Percentiles rank a stretch among this genome's conserved stretches.
These are phyloP conservation scores for Ustulina deusta DNA, from an alignment of 2,329 filamentous ascomycete species.

Conservation along the genomic window DNA sequence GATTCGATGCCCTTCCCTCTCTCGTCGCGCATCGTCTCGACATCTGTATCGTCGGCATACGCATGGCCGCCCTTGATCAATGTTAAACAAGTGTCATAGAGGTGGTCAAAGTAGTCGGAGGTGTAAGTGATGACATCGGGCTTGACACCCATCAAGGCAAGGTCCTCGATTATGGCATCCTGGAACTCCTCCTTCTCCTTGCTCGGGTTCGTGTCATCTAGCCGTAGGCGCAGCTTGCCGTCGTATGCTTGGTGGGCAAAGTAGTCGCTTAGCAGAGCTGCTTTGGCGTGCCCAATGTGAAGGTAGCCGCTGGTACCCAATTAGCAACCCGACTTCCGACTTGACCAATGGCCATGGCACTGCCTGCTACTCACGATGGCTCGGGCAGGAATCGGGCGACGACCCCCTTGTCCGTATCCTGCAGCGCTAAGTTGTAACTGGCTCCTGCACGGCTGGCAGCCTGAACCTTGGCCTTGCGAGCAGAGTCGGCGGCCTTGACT, in stretches of 20 bases:
- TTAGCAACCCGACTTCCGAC: constrained; percentile 21
- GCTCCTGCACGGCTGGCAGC: constrained; percentile 80
- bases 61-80: constrained; percentile 89
- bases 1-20: constrained; percentile 87
- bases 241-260: constrained; percentile 95
- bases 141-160: constrained; percentile 90
- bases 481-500: constrained; percentile 76
- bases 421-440: constrained; percentile 89
- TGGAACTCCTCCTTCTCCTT: constrained; percentile 98
- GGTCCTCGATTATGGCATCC: constrained; percentile 91
- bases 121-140: constrained; percentile 90
- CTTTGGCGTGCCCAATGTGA: constrained; percentile 96
- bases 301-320: constrained; percentile 74
- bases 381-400: constrained; percentile 94
- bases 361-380: constrained; percentile 76
- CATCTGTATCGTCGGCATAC: constrained; percentile 94
- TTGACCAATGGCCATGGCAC: not conserved
- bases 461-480: constrained; percentile 75
- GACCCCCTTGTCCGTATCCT: constrained; percentile 87
- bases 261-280: constrained; percentile 93
- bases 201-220: constrained; percentile 96
- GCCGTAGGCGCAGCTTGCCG: constrained; percentile 88
- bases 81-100: constrained; percentile 86
- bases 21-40: constrained; percentile 87
- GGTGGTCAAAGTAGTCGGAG: constrained; percentile 92